Evolutionary conservation across 768 basidiomycete species (phyloP), one percentile per base, ranked within the genome.

Genomic region (Xerocomellus intermedius): DNA sequence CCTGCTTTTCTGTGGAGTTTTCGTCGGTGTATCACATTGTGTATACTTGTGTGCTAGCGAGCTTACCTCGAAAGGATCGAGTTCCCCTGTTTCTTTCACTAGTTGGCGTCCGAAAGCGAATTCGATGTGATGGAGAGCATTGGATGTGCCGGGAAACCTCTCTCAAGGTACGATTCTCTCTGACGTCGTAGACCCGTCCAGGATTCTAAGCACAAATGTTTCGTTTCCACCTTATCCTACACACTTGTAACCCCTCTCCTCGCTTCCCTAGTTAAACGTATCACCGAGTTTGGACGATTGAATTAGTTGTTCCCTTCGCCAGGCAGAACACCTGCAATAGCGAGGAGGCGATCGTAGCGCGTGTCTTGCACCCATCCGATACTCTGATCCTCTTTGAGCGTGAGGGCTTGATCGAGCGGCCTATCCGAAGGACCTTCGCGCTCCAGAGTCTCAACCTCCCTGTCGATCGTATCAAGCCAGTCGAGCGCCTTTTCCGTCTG

Each of bases 351-450:
- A 5, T 82, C 75, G 83, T 84, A 89, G 37, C 73, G 69, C 41
- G 59, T 59, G 62, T 90, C 87, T 28, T 74, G 60, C 24, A 65
- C 70, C 86, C 87, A 89, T 6, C 57, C 66, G 21, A 88, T 80
- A 10, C 62, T 67, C 48, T 73, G 75, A 56, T 85, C 80, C 38
- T 77, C 74, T 44, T 73, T 73, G 59, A 89, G 68, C 3, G 75
- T 77, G 42, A 89, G 67, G 2, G 82, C 69, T 35, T 70, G 68
- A 39, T 72, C 72, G 10, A 76, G 62, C 3, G 70, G 69, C 24
- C 68, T 58, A 33, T 65, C 49, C 6, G 62, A 61, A 46, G 57
- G 64, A 16, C 68, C 64, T 1, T 66, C 69, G 5, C 55, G 64
- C 56, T 81, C 77, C 4, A 83, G 53, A 10, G 65, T 66, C 37